Conservation (phyloP, 2,329 filamentous ascomycete species). For the Aspergillus fumigatus region DNA sequence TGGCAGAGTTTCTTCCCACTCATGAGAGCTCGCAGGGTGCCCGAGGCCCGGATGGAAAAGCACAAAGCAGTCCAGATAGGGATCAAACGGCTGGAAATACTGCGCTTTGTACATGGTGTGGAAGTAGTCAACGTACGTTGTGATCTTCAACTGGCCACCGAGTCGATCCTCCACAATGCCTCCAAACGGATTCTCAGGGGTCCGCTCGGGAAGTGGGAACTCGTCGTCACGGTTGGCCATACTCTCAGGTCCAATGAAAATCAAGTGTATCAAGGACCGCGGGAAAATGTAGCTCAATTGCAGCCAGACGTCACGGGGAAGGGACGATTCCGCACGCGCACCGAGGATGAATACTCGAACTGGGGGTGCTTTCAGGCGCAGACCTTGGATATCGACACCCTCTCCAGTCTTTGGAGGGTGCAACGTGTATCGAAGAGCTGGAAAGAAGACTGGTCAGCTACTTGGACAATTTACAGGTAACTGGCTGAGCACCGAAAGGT, state of each 20-base stretch:
- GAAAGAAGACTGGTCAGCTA: slow-evolving; percentile 5
- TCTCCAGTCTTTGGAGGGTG: slow-evolving; percentile 80
- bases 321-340: slow-evolving; percentile 92
- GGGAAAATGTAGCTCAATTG: slow-evolving; percentile 94
- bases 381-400: slow-evolving; percentile 67
- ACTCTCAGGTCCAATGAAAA: slow-evolving; percentile 93
- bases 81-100: slow-evolving; percentile 90
- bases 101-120: slow-evolving; percentile 90
- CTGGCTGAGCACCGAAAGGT: background rate
- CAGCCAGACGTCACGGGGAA: slow-evolving; percentile 89
- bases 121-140: slow-evolving; percentile 96
- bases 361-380: slow-evolving; percentile 79
- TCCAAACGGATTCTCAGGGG: slow-evolving; percentile 82
- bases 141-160: slow-evolving; percentile 87
- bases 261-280: slow-evolving; percentile 79
- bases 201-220: slow-evolving; percentile 83
- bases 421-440: slow-evolving; percentile 86
- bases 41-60: slow-evolving; percentile 95
- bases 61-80: slow-evolving; percentile 97
- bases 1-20: slow-evolving; percentile 90
- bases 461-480: background rate
- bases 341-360: slow-evolving; percentile 91
- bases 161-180: slow-evolving; percentile 91
- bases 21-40: slow-evolving; percentile 85
- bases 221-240: slow-evolving; percentile 93